Conservation (phyloP, 177 flowering plant genomes). For the Vitis hybrid region DNA sequence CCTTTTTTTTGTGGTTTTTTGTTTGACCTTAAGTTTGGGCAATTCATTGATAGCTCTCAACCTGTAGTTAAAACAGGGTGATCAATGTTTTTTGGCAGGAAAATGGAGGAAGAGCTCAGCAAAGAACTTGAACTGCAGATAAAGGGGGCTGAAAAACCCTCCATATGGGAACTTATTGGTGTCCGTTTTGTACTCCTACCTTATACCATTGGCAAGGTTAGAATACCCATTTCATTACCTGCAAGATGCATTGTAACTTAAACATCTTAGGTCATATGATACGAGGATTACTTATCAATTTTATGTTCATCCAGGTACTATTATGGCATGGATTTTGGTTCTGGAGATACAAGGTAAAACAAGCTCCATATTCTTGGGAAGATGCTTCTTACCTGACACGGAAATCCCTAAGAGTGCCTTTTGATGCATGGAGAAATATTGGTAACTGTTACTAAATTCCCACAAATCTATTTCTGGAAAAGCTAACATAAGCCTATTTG, state of each 20-base stretch:
- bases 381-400: slow-evolving; percentile 87
- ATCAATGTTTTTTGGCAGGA: slow-evolving; percentile 43
- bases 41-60: background rate
- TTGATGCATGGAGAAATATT: slow-evolving; percentile 65
- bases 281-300: slow-evolving; percentile 15
- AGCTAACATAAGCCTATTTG: background rate
- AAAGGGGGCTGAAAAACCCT: slow-evolving; percentile 86
- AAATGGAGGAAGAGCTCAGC: slow-evolving; percentile 72
- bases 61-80: background rate
- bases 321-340: slow-evolving; percentile 77
- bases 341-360: slow-evolving; percentile 78
- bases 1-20: background rate
- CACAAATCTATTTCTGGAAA: background rate
- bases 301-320: slow-evolving; percentile 52
- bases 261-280: background rate
- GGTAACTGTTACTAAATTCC: slow-evolving; percentile 41
- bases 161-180: slow-evolving; percentile 79
- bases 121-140: slow-evolving; percentile 91
- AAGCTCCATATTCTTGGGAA: slow-evolving; percentile 85
- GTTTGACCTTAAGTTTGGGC: background rate
- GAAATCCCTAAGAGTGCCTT: slow-evolving; percentile 58
- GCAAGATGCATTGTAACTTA: background rate
- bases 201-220: slow-evolving; percentile 84
- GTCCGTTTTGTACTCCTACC: slow-evolving; percentile 77
- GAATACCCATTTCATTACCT: slow-evolving; percentile 8